A percentile compares a stretch with the other conserved stretches of the same genome.
phyloP scores from a whole-genome alignment of 495 filamentous ascomycete genomes.

The Echria macrotheca region DNA sequence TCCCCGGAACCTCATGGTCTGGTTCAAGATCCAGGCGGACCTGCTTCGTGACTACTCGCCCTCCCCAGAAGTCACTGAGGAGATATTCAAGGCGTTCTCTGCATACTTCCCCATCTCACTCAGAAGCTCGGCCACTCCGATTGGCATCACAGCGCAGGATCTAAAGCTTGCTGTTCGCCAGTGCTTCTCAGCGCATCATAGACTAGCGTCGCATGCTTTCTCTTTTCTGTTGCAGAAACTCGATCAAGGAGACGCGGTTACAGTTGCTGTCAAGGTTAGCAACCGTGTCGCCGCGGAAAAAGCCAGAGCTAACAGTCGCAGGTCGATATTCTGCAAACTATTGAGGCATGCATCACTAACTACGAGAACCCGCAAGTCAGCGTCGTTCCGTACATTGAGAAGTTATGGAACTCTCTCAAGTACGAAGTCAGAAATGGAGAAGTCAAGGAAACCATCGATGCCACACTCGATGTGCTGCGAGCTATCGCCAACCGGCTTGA shows the following conservation, averaged over 20 bases:
- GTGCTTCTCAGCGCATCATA: constrained; percentile 43
- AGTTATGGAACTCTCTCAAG: constrained; percentile 51
- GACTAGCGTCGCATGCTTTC: constrained; percentile 35
- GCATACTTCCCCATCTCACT: constrained; percentile 51
- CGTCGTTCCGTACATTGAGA: constrained; percentile 35
- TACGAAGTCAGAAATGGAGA: constrained; percentile 55
- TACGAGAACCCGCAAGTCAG: constrained; percentile 37
- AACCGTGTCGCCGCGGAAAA: background rate
- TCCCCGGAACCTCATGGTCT: constrained; percentile 42
- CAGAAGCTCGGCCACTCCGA: constrained; percentile 34
- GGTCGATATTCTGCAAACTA: constrained; percentile 47
- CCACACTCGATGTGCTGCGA: constrained; percentile 41
- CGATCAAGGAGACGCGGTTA: constrained; percentile 45
- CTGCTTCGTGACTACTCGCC: constrained; percentile 37
- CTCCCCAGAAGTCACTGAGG: constrained; percentile 35
- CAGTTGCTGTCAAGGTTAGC: constrained; percentile 42
- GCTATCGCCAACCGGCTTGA: constrained; percentile 37
- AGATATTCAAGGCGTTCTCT: constrained; percentile 43
- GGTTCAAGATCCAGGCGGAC: constrained; percentile 39
- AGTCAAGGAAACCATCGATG: constrained; percentile 44
- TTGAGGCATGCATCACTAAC: constrained; percentile 38
- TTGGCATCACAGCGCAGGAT: constrained; percentile 44
- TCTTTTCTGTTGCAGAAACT: constrained; percentile 44
- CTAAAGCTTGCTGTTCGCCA: constrained; percentile 40
- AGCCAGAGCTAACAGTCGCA: constrained; percentile 4